Evolutionary conservation across 2,329 filamentous ascomycete genomes (phyloP), one percentile per base, ranked within the genome.

Genomic region (Ramularia collo-cygni): DNA sequence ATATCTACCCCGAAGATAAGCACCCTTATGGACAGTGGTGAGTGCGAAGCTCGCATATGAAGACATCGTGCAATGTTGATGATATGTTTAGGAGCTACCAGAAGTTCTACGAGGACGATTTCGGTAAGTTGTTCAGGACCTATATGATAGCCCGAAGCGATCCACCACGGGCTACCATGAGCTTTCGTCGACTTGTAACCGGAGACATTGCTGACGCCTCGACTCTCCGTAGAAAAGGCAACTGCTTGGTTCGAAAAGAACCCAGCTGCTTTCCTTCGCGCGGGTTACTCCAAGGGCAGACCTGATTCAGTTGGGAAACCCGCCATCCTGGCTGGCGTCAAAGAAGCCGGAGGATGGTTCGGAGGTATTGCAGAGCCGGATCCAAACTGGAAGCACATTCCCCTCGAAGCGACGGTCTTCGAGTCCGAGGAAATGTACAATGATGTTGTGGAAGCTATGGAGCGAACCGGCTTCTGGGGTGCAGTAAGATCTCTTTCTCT

Each of bases 1-100:
- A 67, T 1, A 36, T 70, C 8, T 73, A 73, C 45, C 70, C 70
- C 1, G 58, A 54, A 12, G 63, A 65, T 19, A 37, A 70, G 44
- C 70, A 61, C 32, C 59, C 63, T 1, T 57, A 52, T 28, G 63
- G 61, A 4, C 62, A 63, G 38, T 64, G 56, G 52, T n/a, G n/a
- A n/a, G n/a, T n/a, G n/a, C n/a, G n/a, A n/a, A n/a, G n/a, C n/a
- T n/a, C n/a, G n/a, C n/a, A n/a, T n/a, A n/a, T n/a, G n/a, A n/a
- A n/a, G n/a, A n/a, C n/a, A n/a, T n/a, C n/a, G n/a, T n/a, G n/a
- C n/a, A n/a, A n/a, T n/a, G n/a, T n/a, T n/a, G n/a, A n/a, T n/a
- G n/a, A n/a, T n/a, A n/a, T n/a, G n/a, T n/a, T n/a, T n/a, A n/a
- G n/a, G 21, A 51, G 57, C 3, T 65, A 65, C 46, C 52, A 57